phyloP scores from a whole-genome alignment of 2,329 filamentous ascomycete genomes.

The Rutstroemia sp. region DNA sequence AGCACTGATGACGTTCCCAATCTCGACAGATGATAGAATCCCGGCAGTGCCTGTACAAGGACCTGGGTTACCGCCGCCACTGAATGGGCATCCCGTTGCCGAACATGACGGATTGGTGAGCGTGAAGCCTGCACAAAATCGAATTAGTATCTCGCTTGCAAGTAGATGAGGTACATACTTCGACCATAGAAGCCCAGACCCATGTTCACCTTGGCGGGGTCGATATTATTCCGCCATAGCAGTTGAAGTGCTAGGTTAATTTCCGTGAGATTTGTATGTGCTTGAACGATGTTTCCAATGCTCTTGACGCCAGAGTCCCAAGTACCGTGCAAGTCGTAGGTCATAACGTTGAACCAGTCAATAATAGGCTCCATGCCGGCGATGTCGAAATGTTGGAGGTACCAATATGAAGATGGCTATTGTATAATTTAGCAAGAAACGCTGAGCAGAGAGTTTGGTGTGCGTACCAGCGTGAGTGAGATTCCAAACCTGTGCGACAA shows the following conservation, averaged over 20 bases:
- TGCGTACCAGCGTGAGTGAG: too few species aligned
- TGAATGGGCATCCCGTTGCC: conserved; percentile 18
- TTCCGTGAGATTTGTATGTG: conserved; percentile 41
- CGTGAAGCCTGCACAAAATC: too few species aligned
- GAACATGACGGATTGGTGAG: conserved; percentile 18
- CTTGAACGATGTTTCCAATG: conserved; percentile 29
- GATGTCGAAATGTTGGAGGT: neutral
- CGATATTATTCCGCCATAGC: conserved; percentile 38
- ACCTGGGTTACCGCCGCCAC: conserved; percentile 15
- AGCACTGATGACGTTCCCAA: too few species aligned
- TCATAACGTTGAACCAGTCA: neutral
- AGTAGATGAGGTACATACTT: too few species aligned
- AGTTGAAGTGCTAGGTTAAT: conserved; percentile 36
- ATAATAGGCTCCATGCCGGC: neutral
- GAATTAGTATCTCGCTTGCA: too few species aligned
- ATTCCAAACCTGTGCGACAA: too few species aligned
- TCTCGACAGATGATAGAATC: too few species aligned
- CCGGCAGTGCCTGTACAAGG: neutral
- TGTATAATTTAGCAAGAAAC: too few species aligned
- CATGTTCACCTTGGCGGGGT: conserved; percentile 35
- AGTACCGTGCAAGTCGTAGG: conserved; percentile 26
- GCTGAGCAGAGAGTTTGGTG: too few species aligned
- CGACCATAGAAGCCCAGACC: conserved; percentile 41
- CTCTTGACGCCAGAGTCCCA: conserved; percentile 15
- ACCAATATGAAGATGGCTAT: neutral